Percentiles rank a stretch among this genome's conserved stretches.
Conservation (phyloP, 305 asterid genomes). For the Ajuga reptans region DNA sequence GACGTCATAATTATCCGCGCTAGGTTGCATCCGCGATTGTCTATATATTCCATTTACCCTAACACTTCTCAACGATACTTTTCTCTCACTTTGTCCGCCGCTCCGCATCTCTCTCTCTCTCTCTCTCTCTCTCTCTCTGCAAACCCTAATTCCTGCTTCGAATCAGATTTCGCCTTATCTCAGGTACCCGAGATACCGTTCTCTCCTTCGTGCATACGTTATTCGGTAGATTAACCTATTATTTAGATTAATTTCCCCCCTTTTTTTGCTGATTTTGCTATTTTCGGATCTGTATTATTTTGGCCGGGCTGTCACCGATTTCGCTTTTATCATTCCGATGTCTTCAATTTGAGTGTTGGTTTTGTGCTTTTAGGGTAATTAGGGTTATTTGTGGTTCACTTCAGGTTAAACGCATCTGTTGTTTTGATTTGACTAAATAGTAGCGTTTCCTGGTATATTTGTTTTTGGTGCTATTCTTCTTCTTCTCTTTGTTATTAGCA, state of each 20-base stretch:
- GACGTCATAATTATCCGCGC: not conserved
- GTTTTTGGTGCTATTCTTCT: not conserved
- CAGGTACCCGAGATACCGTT: not conserved
- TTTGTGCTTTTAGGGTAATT: not conserved
- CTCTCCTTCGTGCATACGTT: too few relatives aligned
- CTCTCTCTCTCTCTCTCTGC: not conserved
- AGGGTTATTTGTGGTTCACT: not conserved
- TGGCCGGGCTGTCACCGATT: not conserved
- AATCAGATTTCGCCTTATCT: not conserved
- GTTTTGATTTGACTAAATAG: not conserved
- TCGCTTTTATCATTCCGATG: not conserved
- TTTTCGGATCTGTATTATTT: not conserved
- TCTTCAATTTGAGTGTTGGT: not conserved
- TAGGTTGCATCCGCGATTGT: not conserved
- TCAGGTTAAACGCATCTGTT: not conserved
- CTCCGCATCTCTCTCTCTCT: not conserved
- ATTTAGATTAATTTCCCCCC: not conserved
- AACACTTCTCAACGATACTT: not conserved
- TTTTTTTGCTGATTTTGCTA: not conserved
- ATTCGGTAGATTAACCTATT: not conserved
- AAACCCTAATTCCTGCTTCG: not conserved
- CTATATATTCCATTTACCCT: conserved; percentile 8
- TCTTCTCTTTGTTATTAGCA: not conserved
- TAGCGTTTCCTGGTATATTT: not conserved
- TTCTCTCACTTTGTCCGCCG: conserved; percentile 2